Base-by-base conservation (phyloP, 768 basidiomycete genomes). In the Mycena amicta region DNA sequence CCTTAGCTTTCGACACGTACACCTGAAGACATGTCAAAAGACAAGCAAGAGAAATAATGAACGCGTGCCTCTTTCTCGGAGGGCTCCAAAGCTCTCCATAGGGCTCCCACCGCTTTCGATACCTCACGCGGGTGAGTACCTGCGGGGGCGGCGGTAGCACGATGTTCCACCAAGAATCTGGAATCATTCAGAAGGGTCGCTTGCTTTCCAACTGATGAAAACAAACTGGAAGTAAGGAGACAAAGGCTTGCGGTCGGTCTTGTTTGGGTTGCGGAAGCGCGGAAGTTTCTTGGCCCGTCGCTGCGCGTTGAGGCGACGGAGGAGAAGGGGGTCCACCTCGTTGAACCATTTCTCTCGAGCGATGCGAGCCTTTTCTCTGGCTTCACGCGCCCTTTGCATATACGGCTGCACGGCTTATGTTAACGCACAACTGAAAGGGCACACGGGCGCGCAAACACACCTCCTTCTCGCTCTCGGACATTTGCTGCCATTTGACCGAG, bases 221-320 rank as follows among this genome's bases (percentile, higher is more conserved):
- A 45, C 43, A 8, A n/a, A 45, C 43, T 8, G 43, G 8, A 45
- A 8, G 43, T 12, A 16, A 11, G 50, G 50, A 16, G 15, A 20
- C 15, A 33, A 52, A 30, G n/a, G 16, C 6, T 20, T 3, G 53
- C 12, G 33, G 8, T 53, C 55, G 3, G 26, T 18, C 3, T 33
- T 52, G 5, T 20, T 22, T 29, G 43, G 27, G 23, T 23, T 37
- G 22, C 40, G 41, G 29, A 28, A 5, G 5, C 53, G 26, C 28
- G 25, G 27, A 13, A 0, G 30, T 8, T 56, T 60, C 29, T 45
- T 47, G 30, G 37, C 49, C 22, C 30, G 43, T 28, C 63, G 59
- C 25, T 26, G 28, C 39, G 25, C 28, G 52, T 70, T 70, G 51
- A 68, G 52, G 25, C 46, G 53, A n/a, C 50, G 49, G 23, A 68